Percentiles rank a stretch among this genome's conserved stretches.
phyloP scores from a whole-genome alignment of 345 rosid species.

The Litchi chinensis region DNA sequence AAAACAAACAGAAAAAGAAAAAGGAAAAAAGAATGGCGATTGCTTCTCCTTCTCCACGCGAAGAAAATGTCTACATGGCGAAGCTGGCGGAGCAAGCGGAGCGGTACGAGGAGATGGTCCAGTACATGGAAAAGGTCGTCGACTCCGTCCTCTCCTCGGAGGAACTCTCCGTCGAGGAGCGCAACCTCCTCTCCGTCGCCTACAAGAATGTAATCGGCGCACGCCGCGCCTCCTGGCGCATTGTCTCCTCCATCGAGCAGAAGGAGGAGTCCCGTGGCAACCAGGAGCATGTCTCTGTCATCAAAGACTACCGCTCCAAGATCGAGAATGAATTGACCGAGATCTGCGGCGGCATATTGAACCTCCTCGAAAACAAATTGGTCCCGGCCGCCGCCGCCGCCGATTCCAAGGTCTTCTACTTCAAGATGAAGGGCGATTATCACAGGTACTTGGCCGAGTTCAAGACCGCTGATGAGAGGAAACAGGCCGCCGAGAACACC shows the following conservation, averaged over 20 bases:
- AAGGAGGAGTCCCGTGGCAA: conserved; percentile 46
- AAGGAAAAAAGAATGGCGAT: not conserved
- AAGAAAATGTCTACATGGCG: conserved; percentile 35
- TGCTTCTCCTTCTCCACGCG: conserved; percentile 18
- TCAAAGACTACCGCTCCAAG: conserved; percentile 34
- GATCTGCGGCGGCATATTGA: conserved; percentile 40
- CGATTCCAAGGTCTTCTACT: conserved; percentile 39
- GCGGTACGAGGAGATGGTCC: conserved; percentile 45
- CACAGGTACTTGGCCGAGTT: conserved; percentile 42
- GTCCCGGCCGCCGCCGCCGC: conserved; percentile 25
- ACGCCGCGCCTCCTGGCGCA: conserved; percentile 42
- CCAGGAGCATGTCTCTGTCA: conserved; percentile 33
- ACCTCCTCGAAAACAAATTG: conserved; percentile 31
- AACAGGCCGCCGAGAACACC: conserved; percentile 39
- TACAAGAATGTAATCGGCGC: conserved; percentile 46
- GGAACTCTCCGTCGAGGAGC: conserved; percentile 41
- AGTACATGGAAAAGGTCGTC: conserved; percentile 39
- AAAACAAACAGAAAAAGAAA: not conserved
- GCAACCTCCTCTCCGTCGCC: conserved; percentile 43
- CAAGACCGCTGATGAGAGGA: conserved; percentile 38
- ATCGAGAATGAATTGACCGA: conserved; percentile 38
- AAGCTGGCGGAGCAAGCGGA: conserved; percentile 40
- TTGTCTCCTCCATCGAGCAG: conserved; percentile 40
- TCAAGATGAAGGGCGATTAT: conserved; percentile 45
- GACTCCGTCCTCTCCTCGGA: conserved; percentile 16